Evolutionary conservation across 2,329 filamentous ascomycete genomes (phyloP).

Genomic region (Xylaria sp.): DNA sequence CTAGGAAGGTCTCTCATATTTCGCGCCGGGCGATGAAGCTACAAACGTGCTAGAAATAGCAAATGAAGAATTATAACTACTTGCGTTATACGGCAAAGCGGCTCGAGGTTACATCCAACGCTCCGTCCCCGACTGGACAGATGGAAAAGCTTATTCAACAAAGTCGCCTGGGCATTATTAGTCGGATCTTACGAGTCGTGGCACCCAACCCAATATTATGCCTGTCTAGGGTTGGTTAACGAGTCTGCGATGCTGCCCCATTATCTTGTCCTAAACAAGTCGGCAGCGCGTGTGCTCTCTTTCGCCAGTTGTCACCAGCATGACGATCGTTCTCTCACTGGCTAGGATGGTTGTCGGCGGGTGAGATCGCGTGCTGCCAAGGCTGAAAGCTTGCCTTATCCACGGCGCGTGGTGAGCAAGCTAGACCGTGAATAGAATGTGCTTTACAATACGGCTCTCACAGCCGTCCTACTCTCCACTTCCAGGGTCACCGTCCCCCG

Average conservation of each 20-base stretch:
- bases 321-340: slow-evolving; percentile 5
- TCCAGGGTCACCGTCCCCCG: slow-evolving; percentile 9
- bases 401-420: slow-evolving; percentile 29
- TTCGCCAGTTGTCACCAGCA: slow-evolving; percentile 4
- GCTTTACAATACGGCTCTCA: slow-evolving; percentile 38
- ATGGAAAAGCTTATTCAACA: slow-evolving; percentile 19
- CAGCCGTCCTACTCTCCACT: slow-evolving; percentile 25
- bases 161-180: not conserved
- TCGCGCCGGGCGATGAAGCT: slow-evolving; percentile 30
- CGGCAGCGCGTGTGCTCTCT: slow-evolving; percentile 9
- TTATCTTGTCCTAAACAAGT: slow-evolving; percentile 15
- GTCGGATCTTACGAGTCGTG: slow-evolving; percentile 20
- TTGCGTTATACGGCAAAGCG: slow-evolving; percentile 23
- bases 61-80: slow-evolving; percentile 25
- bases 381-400: slow-evolving; percentile 39
- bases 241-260: slow-evolving; percentile 17
- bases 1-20: slow-evolving; percentile 44
- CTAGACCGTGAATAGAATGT: slow-evolving; percentile 50
- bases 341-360: slow-evolving; percentile 29
- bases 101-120: slow-evolving; percentile 19
- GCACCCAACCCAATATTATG: slow-evolving; percentile 11
- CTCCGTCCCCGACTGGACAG: slow-evolving; percentile 17
- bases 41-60: slow-evolving; percentile 24
- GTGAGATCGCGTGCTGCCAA: slow-evolving; percentile 41
- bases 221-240: slow-evolving; percentile 13